Conservation (phyloP, 495 filamentous ascomycete genomes). For the Penicillium paradoxum region DNA sequence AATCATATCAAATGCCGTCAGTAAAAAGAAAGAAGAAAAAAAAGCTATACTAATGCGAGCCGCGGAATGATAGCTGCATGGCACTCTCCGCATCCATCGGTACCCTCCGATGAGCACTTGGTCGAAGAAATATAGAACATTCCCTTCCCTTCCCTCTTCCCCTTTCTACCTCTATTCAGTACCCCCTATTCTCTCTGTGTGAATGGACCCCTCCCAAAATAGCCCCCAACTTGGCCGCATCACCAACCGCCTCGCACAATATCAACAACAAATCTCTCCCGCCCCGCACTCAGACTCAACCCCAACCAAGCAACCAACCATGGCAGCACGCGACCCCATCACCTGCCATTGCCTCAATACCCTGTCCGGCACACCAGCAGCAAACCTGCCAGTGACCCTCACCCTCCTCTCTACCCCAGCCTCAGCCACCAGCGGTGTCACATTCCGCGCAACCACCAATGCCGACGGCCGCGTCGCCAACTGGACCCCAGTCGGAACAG, state of each 20-base stretch:
- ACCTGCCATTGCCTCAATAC: conserved; percentile 75
- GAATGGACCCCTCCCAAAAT: conserved; percentile 27
- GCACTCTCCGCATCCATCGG: conserved; percentile 41
- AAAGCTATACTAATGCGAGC: background rate
- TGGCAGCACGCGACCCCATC: conserved; percentile 57
- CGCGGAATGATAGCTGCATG: conserved; percentile 17
- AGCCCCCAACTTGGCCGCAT: conserved; percentile 22
- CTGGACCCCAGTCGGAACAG: conserved; percentile 59
- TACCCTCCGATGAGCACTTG: conserved; percentile 34
- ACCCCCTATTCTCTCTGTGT: conserved; percentile 8
- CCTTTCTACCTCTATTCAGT: background rate
- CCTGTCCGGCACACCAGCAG: conserved; percentile 59
- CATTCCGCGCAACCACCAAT: conserved; percentile 68
- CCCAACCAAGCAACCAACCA: conserved; percentile 19
- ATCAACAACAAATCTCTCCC: conserved; percentile 33
- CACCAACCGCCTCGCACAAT: conserved; percentile 35
- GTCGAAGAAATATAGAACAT: conserved; percentile 25
- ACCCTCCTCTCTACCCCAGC: conserved; percentile 40
- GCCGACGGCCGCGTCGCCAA: conserved; percentile 77
- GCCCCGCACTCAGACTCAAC: conserved; percentile 13
- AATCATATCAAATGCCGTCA: too few relatives aligned
- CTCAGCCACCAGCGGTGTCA: conserved; percentile 28
- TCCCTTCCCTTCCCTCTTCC: conserved; percentile 3
- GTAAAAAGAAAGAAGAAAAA: background rate
- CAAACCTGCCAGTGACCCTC: conserved; percentile 52